phyloP scores from a whole-genome alignment of 78 protist species.

The Capsaspora owczarzaki region DNA sequence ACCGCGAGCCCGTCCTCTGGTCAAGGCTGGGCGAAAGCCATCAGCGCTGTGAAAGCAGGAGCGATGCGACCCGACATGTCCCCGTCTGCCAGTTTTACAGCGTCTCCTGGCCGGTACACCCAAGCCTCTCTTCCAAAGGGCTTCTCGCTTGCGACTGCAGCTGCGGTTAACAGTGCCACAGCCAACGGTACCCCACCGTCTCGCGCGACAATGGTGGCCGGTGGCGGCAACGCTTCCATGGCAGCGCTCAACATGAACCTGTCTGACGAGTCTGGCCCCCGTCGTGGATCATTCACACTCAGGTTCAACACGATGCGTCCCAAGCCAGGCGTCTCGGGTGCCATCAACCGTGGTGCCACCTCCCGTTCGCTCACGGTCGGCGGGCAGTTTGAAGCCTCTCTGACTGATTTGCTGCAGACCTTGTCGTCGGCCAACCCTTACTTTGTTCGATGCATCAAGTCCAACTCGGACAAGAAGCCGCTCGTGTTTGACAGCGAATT shows the following conservation, averaged over 20 bases:
- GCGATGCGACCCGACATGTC: too few relatives aligned
- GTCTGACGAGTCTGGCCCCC: background rate
- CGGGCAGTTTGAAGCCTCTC: slow-evolving; percentile 13
- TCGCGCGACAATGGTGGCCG: background rate
- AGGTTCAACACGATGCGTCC: background rate
- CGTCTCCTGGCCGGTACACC: too few relatives aligned
- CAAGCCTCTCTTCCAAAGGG: too few relatives aligned
- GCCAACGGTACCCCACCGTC: background rate
- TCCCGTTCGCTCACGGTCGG: slow-evolving; percentile 7
- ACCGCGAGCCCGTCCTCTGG: too few relatives aligned
- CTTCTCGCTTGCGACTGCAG: too few relatives aligned
- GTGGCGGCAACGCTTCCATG: background rate
- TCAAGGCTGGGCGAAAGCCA: too few relatives aligned
- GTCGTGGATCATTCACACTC: background rate
- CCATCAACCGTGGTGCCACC: background rate
- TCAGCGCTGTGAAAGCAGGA: too few relatives aligned
- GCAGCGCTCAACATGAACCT: background rate
- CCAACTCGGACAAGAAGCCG: slow-evolving; percentile 52
- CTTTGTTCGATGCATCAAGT: slow-evolving; percentile 69
- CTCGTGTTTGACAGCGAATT: background rate
- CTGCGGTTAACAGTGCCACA: too few relatives aligned
- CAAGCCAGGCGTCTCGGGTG: too few relatives aligned
- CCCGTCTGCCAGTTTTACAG: too few relatives aligned
- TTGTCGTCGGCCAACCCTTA: slow-evolving; percentile 40
- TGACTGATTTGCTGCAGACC: slow-evolving; percentile 16